phyloP scores from a whole-genome alignment of 106 monocot genomes.

The Dioscorea dumetorum region DNA sequence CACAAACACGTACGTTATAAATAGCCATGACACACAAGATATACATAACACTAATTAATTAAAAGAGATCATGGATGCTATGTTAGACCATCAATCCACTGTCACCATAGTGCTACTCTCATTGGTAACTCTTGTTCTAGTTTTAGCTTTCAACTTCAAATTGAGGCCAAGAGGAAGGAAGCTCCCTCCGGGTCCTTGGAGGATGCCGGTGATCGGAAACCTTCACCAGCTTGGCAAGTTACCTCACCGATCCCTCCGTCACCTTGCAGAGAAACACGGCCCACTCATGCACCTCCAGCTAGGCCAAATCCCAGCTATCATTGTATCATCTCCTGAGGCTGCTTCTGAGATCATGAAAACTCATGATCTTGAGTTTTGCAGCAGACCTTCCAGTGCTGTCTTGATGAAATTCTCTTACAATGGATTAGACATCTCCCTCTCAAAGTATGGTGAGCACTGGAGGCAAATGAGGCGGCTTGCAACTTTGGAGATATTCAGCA shows the following conservation, averaged over 20 bases:
- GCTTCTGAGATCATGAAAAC: conserved; percentile 8
- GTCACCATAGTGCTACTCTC: too few species aligned
- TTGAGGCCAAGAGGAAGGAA: too few species aligned
- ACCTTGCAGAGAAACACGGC: conserved; percentile 12
- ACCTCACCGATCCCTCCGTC: conserved; percentile 6
- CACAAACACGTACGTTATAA: too few species aligned
- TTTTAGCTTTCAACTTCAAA: too few species aligned
- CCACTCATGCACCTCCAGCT: conserved; percentile 20
- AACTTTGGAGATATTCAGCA: conserved; percentile 5
- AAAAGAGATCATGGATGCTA: too few species aligned
- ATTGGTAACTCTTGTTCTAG: too few species aligned
- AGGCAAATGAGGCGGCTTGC: background rate
- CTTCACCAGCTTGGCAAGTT: conserved; percentile 13
- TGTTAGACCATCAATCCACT: too few species aligned
- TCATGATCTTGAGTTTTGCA: conserved; percentile 15
- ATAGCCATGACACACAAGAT: too few species aligned
- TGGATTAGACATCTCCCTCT: background rate
- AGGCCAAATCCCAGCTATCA: conserved; percentile 1
- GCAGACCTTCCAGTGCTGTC: background rate
- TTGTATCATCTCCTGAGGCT: conserved; percentile 10
- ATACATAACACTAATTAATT: too few species aligned
- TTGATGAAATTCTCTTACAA: background rate
- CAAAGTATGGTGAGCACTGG: conserved; percentile 16
- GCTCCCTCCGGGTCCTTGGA: conserved; percentile 18
- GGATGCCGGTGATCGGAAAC: conserved; percentile 33